phyloP scores from a whole-genome alignment of 257 asterid species.

The Jacaranda copaia region DNA sequence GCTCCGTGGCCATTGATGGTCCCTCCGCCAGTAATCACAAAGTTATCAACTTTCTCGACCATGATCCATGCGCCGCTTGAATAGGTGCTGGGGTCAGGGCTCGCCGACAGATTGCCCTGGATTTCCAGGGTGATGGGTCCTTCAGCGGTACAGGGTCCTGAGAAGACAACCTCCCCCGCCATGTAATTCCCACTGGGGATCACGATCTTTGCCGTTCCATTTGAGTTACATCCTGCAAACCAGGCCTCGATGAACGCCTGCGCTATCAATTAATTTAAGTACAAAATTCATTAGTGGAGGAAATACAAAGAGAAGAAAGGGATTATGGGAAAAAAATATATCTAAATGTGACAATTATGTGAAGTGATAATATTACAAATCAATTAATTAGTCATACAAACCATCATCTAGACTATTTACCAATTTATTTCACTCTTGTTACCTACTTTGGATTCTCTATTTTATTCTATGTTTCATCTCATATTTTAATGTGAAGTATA shows the following conservation, averaged over 20 bases:
- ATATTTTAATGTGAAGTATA: too few relatives aligned
- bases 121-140: slow-evolving; percentile 55
- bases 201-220: slow-evolving; percentile 44
- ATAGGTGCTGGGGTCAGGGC: slow-evolving; percentile 53
- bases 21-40: slow-evolving; percentile 66
- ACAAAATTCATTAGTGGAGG: not conserved
- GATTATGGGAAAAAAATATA: not conserved
- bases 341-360: too few relatives aligned
- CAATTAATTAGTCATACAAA: too few relatives aligned
- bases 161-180: slow-evolving; percentile 54
- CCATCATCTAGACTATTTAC: too few relatives aligned
- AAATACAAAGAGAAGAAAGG: not conserved
- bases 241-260: slow-evolving; percentile 65
- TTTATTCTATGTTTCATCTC: too few relatives aligned
- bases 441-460: too few relatives aligned
- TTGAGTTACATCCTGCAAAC: slow-evolving; percentile 58
- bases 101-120: slow-evolving; percentile 56
- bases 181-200: slow-evolving; percentile 53
- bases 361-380: too few relatives aligned
- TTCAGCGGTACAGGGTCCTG: slow-evolving; percentile 60
- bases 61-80: slow-evolving; percentile 53
- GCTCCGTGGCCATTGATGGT: slow-evolving; percentile 68
- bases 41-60: slow-evolving; percentile 43
- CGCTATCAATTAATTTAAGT: not conserved
- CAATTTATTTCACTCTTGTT: too few relatives aligned